Percentiles rank a stretch among this genome's conserved stretches.
Evolutionary conservation across 2,329 filamentous ascomycete species (phyloP).

Genomic region (Penicillium sp.): DNA sequence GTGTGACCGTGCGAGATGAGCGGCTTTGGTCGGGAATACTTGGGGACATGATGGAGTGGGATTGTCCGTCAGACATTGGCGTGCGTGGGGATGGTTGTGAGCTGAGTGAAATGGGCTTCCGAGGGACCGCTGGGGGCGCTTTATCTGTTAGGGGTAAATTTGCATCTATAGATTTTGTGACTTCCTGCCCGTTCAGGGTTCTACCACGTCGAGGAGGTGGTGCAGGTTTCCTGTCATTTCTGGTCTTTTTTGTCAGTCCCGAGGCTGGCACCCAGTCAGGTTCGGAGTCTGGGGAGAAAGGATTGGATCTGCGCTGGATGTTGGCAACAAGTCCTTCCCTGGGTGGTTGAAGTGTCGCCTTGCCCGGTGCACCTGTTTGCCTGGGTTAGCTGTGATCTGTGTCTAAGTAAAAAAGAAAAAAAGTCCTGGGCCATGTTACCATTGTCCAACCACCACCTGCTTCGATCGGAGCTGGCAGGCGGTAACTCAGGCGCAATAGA

Average conservation of each 20-base stretch:
- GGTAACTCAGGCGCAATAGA: slow-evolving; percentile 75
- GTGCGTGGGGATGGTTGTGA: slow-evolving; percentile 10
- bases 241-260: slow-evolving; percentile 9
- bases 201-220: slow-evolving; percentile 25
- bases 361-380: slow-evolving; percentile 64
- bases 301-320: slow-evolving; percentile 73
- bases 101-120: slow-evolving; percentile 55
- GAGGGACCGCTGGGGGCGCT: slow-evolving; percentile 55
- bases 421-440: slow-evolving; percentile 37
- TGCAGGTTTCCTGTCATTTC: slow-evolving; percentile 20
- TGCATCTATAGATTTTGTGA: background rate
- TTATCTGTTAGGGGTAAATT: background rate
- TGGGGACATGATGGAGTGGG: background rate
- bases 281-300: slow-evolving; percentile 71
- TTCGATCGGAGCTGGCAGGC: slow-evolving; percentile 60
- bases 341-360: slow-evolving; percentile 69
- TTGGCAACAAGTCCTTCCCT: slow-evolving; percentile 66
- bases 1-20: background rate
- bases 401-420: background rate
- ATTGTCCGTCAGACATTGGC: background rate
- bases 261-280: slow-evolving; percentile 72
- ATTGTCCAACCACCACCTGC: slow-evolving; percentile 66
- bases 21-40: background rate
- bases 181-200: background rate
- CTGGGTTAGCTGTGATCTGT: background rate